Evolutionary conservation across 371 early-diverging fungal species (phyloP).

Genomic region (Mortierella sp.): DNA sequence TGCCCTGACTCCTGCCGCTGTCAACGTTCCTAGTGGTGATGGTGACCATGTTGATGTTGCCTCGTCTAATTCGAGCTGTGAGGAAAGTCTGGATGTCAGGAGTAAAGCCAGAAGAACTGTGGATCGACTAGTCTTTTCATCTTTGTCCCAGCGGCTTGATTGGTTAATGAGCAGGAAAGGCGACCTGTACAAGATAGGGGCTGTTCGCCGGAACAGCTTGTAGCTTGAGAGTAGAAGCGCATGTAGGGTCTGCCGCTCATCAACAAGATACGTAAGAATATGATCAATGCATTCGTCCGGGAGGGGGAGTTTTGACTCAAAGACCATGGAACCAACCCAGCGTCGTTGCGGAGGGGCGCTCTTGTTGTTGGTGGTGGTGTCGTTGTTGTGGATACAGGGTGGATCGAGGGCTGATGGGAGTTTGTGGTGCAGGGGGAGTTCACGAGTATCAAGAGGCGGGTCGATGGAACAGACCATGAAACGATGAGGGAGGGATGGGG

Average conservation of each 20-base stretch:
- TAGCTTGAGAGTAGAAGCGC: slow-evolving; percentile 38
- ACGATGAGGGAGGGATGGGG: background rate
- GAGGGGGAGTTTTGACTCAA: slow-evolving; percentile 33
- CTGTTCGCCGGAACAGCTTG: slow-evolving; percentile 34
- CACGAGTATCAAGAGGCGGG: background rate
- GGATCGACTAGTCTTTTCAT: slow-evolving; percentile 29
- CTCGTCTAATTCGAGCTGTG: no score
- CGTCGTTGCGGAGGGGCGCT: no score
- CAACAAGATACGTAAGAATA: slow-evolving; percentile 40
- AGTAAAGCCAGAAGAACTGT: slow-evolving; percentile 30
- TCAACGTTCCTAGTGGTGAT: background rate
- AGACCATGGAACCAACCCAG: slow-evolving; percentile 31
- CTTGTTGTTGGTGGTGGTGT: background rate
- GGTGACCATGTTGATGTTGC: background rate
- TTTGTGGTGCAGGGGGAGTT: background rate
- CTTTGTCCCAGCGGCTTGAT: slow-evolving; percentile 14
- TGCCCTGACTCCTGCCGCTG: background rate
- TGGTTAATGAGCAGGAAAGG: slow-evolving; percentile 42
- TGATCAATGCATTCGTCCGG: slow-evolving; percentile 53
- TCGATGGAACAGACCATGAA: background rate
- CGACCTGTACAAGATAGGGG: slow-evolving; percentile 41
- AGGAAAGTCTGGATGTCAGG: slow-evolving; percentile 11
- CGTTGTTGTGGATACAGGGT: background rate
- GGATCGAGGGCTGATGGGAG: background rate
- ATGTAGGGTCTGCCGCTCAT: slow-evolving; percentile 39